Evolutionary conservation across 768 basidiomycete genomes (phyloP).

Genomic region (Lanmaoa pseudosensibilis): DNA sequence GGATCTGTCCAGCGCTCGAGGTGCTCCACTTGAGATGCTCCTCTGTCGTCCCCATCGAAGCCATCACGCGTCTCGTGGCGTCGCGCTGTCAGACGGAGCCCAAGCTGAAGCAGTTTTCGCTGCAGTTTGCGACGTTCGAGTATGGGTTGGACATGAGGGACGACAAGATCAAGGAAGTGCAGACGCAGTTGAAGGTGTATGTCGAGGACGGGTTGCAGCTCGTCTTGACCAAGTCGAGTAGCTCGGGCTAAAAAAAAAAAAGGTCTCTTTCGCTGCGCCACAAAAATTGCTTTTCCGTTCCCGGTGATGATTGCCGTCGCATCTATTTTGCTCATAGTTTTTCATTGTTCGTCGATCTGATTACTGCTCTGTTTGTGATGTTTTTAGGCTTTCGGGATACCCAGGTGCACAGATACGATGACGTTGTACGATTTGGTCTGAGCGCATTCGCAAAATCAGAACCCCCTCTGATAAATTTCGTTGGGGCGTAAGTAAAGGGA

Average conservation of each 20-base stretch:
- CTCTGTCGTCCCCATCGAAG: constrained; percentile 21
- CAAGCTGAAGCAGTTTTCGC: constrained; percentile 17
- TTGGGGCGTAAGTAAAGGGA: too few species aligned
- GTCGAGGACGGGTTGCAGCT: constrained; percentile 29
- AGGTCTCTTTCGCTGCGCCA: background rate
- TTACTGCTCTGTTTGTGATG: background rate
- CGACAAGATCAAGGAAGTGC: constrained; percentile 23
- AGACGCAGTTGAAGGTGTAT: constrained; percentile 7
- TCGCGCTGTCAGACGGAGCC: constrained; percentile 21
- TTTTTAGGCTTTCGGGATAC: background rate
- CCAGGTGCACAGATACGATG: background rate
- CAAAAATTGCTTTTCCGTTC: background rate
- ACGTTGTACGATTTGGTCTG: background rate
- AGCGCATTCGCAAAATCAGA: too few species aligned
- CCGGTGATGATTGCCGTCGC: too few species aligned
- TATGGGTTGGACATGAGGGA: constrained; percentile 32
- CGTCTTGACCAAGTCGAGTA: constrained; percentile 23
- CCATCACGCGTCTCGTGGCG: constrained; percentile 24
- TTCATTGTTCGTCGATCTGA: background rate
- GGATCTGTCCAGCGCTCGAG: constrained; percentile 26
- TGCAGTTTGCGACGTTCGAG: constrained; percentile 31
- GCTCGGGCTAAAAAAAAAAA: constrained; percentile 5
- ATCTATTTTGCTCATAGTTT: too few species aligned
- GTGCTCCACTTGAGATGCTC: constrained; percentile 28
- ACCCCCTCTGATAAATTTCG: too few species aligned